Percentiles rank a stretch among this genome's conserved stretches.
Evolutionary conservation across 352 stramenopile genomes (phyloP).

Genomic region (Phytophthora uliginosa): DNA sequence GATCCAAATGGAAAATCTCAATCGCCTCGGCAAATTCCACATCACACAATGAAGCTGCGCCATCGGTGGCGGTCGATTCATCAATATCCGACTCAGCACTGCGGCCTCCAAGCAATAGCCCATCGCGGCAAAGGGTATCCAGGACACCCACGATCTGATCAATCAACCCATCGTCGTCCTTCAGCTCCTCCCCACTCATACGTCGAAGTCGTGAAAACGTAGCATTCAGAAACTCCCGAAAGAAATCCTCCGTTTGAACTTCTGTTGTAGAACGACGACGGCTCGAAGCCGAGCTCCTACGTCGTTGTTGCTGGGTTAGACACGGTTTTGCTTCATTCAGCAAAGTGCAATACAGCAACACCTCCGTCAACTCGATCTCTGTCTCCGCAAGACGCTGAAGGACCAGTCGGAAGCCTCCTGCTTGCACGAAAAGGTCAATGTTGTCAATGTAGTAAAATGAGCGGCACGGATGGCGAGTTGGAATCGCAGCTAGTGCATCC

Average conservation of each 20-base stretch:
- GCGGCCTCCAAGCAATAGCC: constrained; percentile 54
- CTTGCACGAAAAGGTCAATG: constrained; percentile 89
- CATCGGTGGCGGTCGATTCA: constrained; percentile 27
- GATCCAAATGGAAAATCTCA: constrained; percentile 86
- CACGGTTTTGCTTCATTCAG: constrained; percentile 83
- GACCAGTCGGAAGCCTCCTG: constrained; percentile 79
- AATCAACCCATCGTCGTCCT: constrained; percentile 84
- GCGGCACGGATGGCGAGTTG: constrained; percentile 74
- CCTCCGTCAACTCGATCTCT: constrained; percentile 63
- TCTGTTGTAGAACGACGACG: constrained; percentile 44
- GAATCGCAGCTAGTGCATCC: constrained; percentile 63
- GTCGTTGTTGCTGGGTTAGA: constrained; percentile 66
- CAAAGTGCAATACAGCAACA: constrained; percentile 77
- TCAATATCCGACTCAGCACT: constrained; percentile 38
- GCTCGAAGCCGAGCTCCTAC: constrained; percentile 52
- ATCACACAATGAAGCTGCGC: constrained; percentile 35
- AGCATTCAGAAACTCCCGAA: constrained; percentile 81
- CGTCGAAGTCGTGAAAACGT: constrained; percentile 71
- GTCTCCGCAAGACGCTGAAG: constrained; percentile 61
- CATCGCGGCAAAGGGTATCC: constrained; percentile 79
- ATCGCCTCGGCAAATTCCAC: constrained; percentile 76
- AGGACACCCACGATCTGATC: constrained; percentile 79
- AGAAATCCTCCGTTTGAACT: constrained; percentile 79
- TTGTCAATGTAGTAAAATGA: constrained; percentile 89
- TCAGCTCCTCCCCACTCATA: constrained; percentile 80